Percentiles rank a stretch among this genome's conserved stretches.
Conservation (phyloP, 495 filamentous ascomycete species). For the Saxophila tyrrhenica region DNA sequence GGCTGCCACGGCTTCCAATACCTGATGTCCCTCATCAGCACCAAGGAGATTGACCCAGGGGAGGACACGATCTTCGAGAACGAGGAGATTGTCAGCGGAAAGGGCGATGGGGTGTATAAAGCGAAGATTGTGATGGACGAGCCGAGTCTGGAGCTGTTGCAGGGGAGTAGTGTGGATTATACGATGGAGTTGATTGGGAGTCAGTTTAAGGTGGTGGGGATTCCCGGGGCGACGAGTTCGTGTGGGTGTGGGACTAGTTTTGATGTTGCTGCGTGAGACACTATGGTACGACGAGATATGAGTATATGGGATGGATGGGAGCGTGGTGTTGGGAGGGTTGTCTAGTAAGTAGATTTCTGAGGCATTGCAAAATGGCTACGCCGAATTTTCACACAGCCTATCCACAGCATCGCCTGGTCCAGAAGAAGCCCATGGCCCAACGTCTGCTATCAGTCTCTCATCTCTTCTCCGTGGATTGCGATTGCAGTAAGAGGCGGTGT, state of each 20-base stretch:
- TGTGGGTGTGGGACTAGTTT: slow-evolving; percentile 98
- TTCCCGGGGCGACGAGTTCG: slow-evolving; percentile 79
- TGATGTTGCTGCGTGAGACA: slow-evolving; percentile 47
- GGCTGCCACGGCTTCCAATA: slow-evolving; percentile 99
- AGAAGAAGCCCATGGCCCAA: too few relatives aligned
- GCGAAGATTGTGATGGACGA: slow-evolving; percentile 86
- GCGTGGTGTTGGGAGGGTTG: background rate
- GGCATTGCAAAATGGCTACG: too few relatives aligned
- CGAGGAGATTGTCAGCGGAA: slow-evolving; percentile 14
- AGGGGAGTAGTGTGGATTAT: slow-evolving; percentile 88
- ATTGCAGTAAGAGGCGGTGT: too few relatives aligned
- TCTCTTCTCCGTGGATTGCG: too few relatives aligned
- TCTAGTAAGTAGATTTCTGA: too few relatives aligned
- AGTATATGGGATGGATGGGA: too few relatives aligned
- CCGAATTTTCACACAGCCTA: too few relatives aligned
- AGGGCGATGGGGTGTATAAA: slow-evolving; percentile 29
- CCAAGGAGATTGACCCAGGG: slow-evolving; percentile 45
- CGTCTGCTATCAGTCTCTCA: too few relatives aligned
- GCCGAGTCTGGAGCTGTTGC: slow-evolving; percentile 75
- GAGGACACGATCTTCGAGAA: slow-evolving; percentile 63
- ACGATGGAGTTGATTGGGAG: slow-evolving; percentile 95
- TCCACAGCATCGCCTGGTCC: too few relatives aligned
- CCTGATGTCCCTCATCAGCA: slow-evolving; percentile 69
- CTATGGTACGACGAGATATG: background rate
- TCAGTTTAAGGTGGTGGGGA: slow-evolving; percentile 93